Percentiles rank a stretch among this genome's conserved stretches.
phyloP scores from a whole-genome alignment of 192 early-diverging fungal genomes.

The Dissophora globulifera region DNA sequence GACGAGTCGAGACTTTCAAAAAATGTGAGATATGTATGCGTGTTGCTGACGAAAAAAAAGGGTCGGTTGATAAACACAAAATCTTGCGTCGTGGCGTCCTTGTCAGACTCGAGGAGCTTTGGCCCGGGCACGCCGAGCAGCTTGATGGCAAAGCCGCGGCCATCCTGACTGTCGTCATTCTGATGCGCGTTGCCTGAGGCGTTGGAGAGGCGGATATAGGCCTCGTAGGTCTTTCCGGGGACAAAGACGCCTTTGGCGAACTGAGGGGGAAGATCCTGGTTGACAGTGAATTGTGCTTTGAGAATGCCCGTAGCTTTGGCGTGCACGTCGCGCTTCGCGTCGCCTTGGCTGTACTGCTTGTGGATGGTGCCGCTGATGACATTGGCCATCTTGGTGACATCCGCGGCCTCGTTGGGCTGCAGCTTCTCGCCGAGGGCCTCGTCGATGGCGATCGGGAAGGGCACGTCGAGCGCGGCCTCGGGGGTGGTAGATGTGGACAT shows the following conservation, averaged over 20 bases:
- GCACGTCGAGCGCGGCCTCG: conserved; percentile 14
- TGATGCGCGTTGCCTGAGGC: conserved; percentile 8
- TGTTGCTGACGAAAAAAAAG: conserved; percentile 17
- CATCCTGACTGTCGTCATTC: conserved; percentile 11
- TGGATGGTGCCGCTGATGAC: conserved; percentile 1
- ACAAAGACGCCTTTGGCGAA: conserved; percentile 42
- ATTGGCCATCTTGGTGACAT: conserved; percentile 14
- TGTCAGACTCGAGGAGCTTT: conserved; percentile 33
- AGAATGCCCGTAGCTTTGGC: conserved; percentile 26
- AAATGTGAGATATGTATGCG: conserved; percentile 5
- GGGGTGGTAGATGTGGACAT: conserved; percentile 3
- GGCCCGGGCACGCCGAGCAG: conserved; percentile 18
- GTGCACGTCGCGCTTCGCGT: conserved; percentile 32
- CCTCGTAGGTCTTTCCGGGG: conserved; percentile 46
- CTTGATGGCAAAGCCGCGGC: conserved; percentile 41
- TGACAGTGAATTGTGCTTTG: conserved; percentile 26
- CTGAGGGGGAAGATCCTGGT: conserved; percentile 21
- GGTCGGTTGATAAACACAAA: conserved; percentile 41
- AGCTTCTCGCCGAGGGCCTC: conserved; percentile 27
- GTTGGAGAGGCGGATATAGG: conserved; percentile 30
- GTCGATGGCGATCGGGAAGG: conserved; percentile 18
- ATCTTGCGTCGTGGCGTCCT: conserved; percentile 33
- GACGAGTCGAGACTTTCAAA: neutral
- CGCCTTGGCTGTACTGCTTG: conserved; percentile 7
- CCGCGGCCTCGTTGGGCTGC: conserved; percentile 21